phyloP scores from a whole-genome alignment of 805 yeast genomes.

The Nakazawaea populi region DNA sequence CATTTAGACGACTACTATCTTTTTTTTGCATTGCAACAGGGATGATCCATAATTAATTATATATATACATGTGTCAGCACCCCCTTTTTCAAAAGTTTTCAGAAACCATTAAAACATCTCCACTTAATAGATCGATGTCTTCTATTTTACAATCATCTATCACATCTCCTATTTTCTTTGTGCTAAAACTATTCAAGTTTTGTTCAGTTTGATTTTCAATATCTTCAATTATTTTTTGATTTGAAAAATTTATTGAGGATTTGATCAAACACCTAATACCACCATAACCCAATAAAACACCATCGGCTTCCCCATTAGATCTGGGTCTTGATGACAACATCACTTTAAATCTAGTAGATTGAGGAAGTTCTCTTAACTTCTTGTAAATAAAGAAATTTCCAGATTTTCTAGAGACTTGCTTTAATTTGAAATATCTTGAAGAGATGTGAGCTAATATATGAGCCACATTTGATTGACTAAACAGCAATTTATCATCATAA shows the following conservation, averaged over 20 bases:
- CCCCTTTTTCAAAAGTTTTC: constrained; percentile 13
- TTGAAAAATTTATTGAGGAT: constrained; percentile 13
- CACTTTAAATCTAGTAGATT: constrained; percentile 21
- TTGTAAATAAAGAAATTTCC: constrained; percentile 31
- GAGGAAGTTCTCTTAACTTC: constrained; percentile 17
- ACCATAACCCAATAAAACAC: constrained; percentile 25
- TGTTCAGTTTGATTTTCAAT: constrained; percentile 20
- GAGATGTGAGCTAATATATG: constrained; percentile 37
- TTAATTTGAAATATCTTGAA: constrained; percentile 34
- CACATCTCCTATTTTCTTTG: constrained; percentile 38
- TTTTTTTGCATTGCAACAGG: too few relatives aligned
- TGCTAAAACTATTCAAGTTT: constrained; percentile 13
- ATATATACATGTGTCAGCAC: neutral
- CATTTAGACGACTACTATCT: too few relatives aligned
- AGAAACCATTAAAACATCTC: constrained; percentile 28
- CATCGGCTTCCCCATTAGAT: constrained; percentile 27
- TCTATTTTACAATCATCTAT: constrained; percentile 32
- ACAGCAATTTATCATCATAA: constrained; percentile 17
- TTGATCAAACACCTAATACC: constrained; percentile 19
- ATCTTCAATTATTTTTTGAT: constrained; percentile 4
- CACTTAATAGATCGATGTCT: constrained; percentile 38
- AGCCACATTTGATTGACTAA: constrained; percentile 27
- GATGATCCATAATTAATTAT: too few relatives aligned
- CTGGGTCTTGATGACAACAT: constrained; percentile 36
- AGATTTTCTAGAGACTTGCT: constrained; percentile 21